These are phyloP conservation scores for Calonectria naviculata DNA, from an alignment of 2,329 filamentous ascomycete genomes.

Conservation along the genomic window DNA sequence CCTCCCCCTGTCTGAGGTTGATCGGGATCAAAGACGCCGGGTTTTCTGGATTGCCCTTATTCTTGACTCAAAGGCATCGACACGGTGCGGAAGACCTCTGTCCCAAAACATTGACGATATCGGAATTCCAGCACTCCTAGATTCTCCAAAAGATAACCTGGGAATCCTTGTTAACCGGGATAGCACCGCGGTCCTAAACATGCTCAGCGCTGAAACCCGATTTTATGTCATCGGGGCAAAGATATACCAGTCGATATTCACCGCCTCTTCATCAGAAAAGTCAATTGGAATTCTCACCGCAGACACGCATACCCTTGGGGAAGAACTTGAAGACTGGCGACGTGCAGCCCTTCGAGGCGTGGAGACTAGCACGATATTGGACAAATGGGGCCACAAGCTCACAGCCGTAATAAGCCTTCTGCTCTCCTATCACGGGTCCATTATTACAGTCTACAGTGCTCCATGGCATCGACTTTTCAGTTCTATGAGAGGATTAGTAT, in stretches of 20 bases:
- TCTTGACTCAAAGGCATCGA: conserved; percentile 16
- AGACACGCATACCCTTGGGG: neutral
- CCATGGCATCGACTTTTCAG: conserved; percentile 15
- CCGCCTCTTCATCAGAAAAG: conserved; percentile 3
- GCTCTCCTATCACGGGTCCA: conserved; percentile 8
- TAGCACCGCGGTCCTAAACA: neutral
- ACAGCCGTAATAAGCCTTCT: conserved; percentile 5
- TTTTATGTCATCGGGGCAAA: conserved; percentile 8
- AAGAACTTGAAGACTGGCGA: conserved; percentile 6
- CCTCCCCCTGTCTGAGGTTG: neutral
- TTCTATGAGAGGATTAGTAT: neutral
- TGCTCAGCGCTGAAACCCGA: neutral
- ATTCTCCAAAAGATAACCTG: conserved; percentile 14
- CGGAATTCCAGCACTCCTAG: neutral
- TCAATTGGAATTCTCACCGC: neutral
- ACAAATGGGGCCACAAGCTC: conserved; percentile 10
- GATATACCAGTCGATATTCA: conserved; percentile 5
- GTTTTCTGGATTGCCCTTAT: conserved; percentile 14
- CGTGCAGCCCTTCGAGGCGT: neutral
- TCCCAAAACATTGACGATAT: conserved; percentile 12
- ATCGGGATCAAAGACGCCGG: conserved; percentile 2
- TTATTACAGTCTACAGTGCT: conserved; percentile 9
- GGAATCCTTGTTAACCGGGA: conserved; percentile 11
- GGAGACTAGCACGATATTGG: neutral
- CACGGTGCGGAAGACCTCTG: neutral